A percentile compares a stretch with the other conserved stretches of the same genome.
Conservation (phyloP, 2,329 filamentous ascomycete species). For the Fusarium cyanostomum region DNA sequence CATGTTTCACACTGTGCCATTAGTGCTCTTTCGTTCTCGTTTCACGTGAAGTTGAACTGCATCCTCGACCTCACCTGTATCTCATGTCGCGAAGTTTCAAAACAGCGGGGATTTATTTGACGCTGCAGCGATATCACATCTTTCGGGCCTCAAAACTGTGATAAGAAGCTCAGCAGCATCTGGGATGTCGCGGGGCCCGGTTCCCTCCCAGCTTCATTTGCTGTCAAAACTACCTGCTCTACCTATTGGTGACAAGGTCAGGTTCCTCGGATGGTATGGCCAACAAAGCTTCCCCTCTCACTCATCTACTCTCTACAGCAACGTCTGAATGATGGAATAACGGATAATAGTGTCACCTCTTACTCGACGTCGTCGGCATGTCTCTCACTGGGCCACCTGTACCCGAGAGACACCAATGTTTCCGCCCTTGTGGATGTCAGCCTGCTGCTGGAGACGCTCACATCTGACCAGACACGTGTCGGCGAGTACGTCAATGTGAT, state of each 20-base stretch:
- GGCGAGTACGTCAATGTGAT: constrained; percentile 93
- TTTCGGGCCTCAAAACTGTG: constrained; percentile 29
- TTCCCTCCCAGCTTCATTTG: constrained; percentile 72
- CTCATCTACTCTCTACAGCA: background rate
- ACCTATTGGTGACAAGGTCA: constrained; percentile 77
- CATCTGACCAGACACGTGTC: constrained; percentile 69
- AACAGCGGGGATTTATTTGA: constrained; percentile 22
- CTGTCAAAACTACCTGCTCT: constrained; percentile 66
- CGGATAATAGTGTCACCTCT: constrained; percentile 55
- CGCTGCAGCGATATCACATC: constrained; percentile 30
- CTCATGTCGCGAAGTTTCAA: background rate
- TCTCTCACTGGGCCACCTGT: constrained; percentile 74
- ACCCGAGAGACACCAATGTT: constrained; percentile 58
- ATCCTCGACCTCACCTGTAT: constrained; percentile 13
- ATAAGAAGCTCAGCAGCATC: constrained; percentile 5
- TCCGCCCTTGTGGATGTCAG: constrained; percentile 74
- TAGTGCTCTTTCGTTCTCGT: background rate
- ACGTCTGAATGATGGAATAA: constrained; percentile 18
- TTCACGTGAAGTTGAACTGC: constrained; percentile 30
- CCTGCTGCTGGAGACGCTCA: constrained; percentile 73
- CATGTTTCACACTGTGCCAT: constrained; percentile 16
- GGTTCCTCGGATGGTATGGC: constrained; percentile 89
- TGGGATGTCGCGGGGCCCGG: constrained; percentile 66
- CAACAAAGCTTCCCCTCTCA: constrained; percentile 5
- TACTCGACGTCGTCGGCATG: constrained; percentile 65